A percentile compares a stretch with the other conserved stretches of the same genome.
These are phyloP conservation scores for Candida ficus DNA, from an alignment of 805 yeast genomes.

Conservation along the genomic window DNA sequence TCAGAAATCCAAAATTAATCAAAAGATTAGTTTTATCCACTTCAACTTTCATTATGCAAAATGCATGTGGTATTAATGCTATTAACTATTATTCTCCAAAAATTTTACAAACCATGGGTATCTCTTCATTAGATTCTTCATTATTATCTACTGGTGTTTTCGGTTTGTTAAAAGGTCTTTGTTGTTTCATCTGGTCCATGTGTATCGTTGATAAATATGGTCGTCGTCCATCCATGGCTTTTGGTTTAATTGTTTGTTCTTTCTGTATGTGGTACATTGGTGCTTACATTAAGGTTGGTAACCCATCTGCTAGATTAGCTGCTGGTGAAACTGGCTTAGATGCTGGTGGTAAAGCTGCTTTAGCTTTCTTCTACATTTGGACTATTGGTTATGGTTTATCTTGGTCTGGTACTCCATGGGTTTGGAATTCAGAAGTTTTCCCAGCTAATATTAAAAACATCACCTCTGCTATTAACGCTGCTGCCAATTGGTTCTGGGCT, in stretches of 20 bases:
- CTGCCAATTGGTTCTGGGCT: constrained; percentile 45
- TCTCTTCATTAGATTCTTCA: constrained; percentile 38
- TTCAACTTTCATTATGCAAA: constrained; percentile 38
- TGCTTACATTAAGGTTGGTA: constrained; percentile 33
- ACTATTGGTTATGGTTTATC: constrained; percentile 38
- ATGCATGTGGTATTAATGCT: constrained; percentile 45
- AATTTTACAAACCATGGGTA: constrained; percentile 44
- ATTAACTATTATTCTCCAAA: constrained; percentile 50
- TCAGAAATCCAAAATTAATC: constrained; percentile 28
- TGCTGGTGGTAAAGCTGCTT: constrained; percentile 40
- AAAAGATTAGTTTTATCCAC: constrained; percentile 31
- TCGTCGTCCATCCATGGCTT: constrained; percentile 37
- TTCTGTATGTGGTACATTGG: constrained; percentile 45
- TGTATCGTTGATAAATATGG: constrained; percentile 43
- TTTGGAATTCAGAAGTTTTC: constrained; percentile 41
- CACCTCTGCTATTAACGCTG: constrained; percentile 40
- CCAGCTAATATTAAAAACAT: constrained; percentile 39
- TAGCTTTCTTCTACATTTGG: constrained; percentile 32
- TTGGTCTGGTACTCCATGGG: constrained; percentile 47
- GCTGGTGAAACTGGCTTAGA: constrained; percentile 28
- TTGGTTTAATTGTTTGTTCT: constrained; percentile 35
- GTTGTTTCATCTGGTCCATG: constrained; percentile 38
- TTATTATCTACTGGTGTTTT: constrained; percentile 49
- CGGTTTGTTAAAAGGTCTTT: constrained; percentile 45
- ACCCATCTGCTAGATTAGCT: background rate